Conservation (phyloP, 2,329 filamentous ascomycete species). For the Ascochyta koolunga region DNA sequence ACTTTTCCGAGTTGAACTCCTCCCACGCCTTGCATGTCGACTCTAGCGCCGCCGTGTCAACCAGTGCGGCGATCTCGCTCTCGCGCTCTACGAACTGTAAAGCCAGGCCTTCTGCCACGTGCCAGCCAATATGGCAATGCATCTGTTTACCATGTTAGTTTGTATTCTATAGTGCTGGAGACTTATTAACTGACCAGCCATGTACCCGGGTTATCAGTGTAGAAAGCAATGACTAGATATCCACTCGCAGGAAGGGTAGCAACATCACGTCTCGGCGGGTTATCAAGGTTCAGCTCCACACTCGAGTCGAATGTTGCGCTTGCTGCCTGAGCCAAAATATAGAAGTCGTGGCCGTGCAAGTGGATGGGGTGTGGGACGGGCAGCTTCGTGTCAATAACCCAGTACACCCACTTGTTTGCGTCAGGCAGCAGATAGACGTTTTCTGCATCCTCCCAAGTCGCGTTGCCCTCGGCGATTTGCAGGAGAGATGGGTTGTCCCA, state of each 20-base stretch:
- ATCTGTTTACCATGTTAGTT: slow-evolving; percentile 15
- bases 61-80: slow-evolving; percentile 12
- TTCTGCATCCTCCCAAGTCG: slow-evolving; percentile 21
- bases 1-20: background rate
- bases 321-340: slow-evolving; percentile 53
- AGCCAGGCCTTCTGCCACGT: slow-evolving; percentile 63
- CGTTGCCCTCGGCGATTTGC: slow-evolving; percentile 38
- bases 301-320: slow-evolving; percentile 29
- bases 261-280: slow-evolving; percentile 38
- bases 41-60: background rate
- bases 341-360: slow-evolving; percentile 61
- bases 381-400: slow-evolving; percentile 46
- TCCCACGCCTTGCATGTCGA: slow-evolving; percentile 5
- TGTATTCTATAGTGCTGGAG: background rate
- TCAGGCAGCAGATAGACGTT: slow-evolving; percentile 34
- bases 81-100: slow-evolving; percentile 59
- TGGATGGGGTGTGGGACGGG: slow-evolving; percentile 47
- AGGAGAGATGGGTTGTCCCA: slow-evolving; percentile 55
- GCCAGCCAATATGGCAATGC: slow-evolving; percentile 51
- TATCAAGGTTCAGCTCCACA: slow-evolving; percentile 22
- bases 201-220: slow-evolving; percentile 58
- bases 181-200: slow-evolving; percentile 26
- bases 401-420: slow-evolving; percentile 46
- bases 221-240: slow-evolving; percentile 58
- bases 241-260: slow-evolving; percentile 35